Evolutionary conservation across 257 asterid species (phyloP).

Genomic region (Euphrasia confusa): DNA sequence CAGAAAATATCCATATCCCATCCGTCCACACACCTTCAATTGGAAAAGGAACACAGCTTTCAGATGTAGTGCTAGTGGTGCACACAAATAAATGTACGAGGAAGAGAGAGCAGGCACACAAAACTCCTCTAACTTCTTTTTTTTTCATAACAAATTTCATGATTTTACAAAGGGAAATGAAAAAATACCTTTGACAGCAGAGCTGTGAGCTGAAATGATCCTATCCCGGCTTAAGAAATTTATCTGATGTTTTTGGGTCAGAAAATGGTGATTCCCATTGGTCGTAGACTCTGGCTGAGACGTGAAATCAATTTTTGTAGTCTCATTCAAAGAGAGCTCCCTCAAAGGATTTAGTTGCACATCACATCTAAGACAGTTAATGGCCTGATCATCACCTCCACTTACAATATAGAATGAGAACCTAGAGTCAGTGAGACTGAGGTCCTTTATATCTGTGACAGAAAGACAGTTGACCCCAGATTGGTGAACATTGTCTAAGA

Average conservation of each 20-base stretch:
- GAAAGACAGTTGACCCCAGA: conserved; percentile 91
- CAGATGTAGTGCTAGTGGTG: background rate
- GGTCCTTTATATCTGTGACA: conserved; percentile 45
- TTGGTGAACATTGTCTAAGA: conserved; percentile 63
- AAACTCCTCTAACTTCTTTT: background rate
- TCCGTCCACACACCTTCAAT: conserved; percentile 86
- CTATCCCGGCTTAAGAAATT: conserved; percentile 41
- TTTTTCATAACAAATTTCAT: background rate
- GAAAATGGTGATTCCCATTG: conserved; percentile 27
- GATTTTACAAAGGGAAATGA: background rate
- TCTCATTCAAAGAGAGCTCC: conserved; percentile 27
- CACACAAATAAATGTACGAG: background rate
- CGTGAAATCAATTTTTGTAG: conserved; percentile 22
- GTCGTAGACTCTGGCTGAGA: conserved; percentile 22
- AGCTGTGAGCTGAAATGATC: conserved; percentile 77
- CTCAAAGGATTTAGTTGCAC: conserved; percentile 32
- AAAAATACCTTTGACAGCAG: conserved; percentile 81
- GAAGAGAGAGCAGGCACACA: background rate
- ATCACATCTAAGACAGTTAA: conserved; percentile 59
- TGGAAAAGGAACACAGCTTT: conserved; percentile 7
- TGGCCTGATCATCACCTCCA: conserved; percentile 97
- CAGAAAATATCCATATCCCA: conserved; percentile 80
- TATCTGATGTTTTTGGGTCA: conserved; percentile 43
- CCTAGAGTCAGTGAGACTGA: conserved; percentile 30
- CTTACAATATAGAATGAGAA: conserved; percentile 54